A percentile compares a stretch with the other conserved stretches of the same genome.
Conservation (phyloP, 2,329 filamentous ascomycete genomes). For the Leptographium procerum region DNA sequence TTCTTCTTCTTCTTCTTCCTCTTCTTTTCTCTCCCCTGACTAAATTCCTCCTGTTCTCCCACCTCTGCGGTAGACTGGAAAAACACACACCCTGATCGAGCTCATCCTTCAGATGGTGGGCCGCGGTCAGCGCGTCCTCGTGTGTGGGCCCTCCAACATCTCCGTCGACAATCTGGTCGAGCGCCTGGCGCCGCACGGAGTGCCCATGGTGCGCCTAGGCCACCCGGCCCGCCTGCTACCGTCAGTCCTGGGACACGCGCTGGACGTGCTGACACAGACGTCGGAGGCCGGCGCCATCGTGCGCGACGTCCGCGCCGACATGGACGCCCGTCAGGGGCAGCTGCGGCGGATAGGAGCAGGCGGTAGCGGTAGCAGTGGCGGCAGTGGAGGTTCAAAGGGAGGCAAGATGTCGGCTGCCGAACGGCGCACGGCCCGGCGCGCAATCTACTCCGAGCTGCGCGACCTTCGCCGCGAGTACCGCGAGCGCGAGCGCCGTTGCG, state of each 20-base stretch:
- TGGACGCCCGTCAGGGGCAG: slow-evolving; percentile 48
- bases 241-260: slow-evolving; percentile 76
- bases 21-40: background rate
- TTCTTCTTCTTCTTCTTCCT: background rate
- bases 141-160: slow-evolving; percentile 96
- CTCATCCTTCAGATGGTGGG: slow-evolving; percentile 83
- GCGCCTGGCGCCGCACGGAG: slow-evolving; percentile 69
- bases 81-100: slow-evolving; percentile 93
- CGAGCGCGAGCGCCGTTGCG: slow-evolving; percentile 71
- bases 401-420: background rate
- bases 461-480: slow-evolving; percentile 81
- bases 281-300: slow-evolving; percentile 86
- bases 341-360: slow-evolving; percentile 31
- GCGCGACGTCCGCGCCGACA: slow-evolving; percentile 78
- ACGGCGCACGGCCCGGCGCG: slow-evolving; percentile 49
- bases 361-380: background rate
- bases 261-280: slow-evolving; percentile 82
- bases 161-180: slow-evolving; percentile 98
- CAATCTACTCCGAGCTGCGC: slow-evolving; percentile 75
- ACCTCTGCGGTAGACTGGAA: slow-evolving; percentile 55
- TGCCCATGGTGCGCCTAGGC: slow-evolving; percentile 80
- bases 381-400: no score
- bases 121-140: slow-evolving; percentile 62
- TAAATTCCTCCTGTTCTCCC: slow-evolving; percentile 4
- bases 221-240: slow-evolving; percentile 86